These are phyloP conservation scores for Areca catechu DNA, from an alignment of 176 grass and related monocot genomes.

Conservation along the genomic window DNA sequence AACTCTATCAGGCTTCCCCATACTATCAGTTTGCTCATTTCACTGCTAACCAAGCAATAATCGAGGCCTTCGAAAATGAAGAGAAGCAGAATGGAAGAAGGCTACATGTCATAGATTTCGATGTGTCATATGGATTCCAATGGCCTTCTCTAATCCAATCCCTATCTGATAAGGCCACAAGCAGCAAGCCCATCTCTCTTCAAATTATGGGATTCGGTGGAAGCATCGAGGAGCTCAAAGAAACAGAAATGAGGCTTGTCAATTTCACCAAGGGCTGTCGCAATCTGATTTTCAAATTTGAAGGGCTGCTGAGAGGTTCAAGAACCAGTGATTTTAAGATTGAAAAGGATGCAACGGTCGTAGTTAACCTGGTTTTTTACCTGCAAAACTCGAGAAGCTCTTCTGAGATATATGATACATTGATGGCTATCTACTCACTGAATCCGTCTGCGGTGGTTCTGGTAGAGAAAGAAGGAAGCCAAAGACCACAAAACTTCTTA, in stretches of 20 bases:
- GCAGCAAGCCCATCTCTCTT: slow-evolving; percentile 27
- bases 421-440: slow-evolving; percentile 36
- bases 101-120: slow-evolving; percentile 71
- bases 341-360: slow-evolving; percentile 39
- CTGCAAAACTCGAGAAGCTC: slow-evolving; percentile 20
- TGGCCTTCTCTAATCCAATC: slow-evolving; percentile 93
- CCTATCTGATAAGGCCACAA: slow-evolving; percentile 34
- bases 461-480: slow-evolving; percentile 30
- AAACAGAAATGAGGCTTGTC: slow-evolving; percentile 41
- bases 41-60: slow-evolving; percentile 89
- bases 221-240: slow-evolving; percentile 38
- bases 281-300: slow-evolving; percentile 60
- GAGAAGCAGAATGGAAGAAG: slow-evolving; percentile 10
- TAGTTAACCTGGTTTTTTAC: slow-evolving; percentile 63
- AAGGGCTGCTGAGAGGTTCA: slow-evolving; percentile 30
- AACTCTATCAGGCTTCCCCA: slow-evolving; percentile 60
- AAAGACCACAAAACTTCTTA: slow-evolving; percentile 16
- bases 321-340: slow-evolving; percentile 6
- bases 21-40: slow-evolving; percentile 78
- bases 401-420: slow-evolving; percentile 15
- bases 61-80: slow-evolving; percentile 62
- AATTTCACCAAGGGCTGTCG: slow-evolving; percentile 42
- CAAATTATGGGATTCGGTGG: slow-evolving; percentile 51
- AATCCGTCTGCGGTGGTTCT: slow-evolving; percentile 54
- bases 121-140: slow-evolving; percentile 77